Conservation (phyloP, 1,139 yeast genomes). For the Yamadazyma siamensis region DNA sequence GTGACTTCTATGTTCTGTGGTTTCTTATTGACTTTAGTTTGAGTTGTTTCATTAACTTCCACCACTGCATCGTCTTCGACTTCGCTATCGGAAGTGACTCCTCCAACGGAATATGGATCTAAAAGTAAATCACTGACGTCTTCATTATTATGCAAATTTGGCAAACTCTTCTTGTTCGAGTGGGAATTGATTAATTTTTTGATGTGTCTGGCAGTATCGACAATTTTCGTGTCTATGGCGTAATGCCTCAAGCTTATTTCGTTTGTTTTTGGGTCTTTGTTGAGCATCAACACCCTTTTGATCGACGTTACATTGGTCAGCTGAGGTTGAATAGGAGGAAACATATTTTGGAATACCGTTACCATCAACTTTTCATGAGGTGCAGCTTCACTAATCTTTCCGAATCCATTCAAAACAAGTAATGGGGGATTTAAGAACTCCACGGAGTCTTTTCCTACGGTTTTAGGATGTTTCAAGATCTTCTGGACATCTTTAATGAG, state of each 20-base stretch:
- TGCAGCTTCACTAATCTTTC: conserved; percentile 47
- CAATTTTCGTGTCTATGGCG: conserved; percentile 81
- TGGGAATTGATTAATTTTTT: conserved; percentile 72
- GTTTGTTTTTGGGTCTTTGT: conserved; percentile 67
- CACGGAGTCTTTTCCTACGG: conserved; percentile 56
- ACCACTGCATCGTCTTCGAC: conserved; percentile 91
- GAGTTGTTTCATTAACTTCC: conserved; percentile 50
- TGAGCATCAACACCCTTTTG: conserved; percentile 80
- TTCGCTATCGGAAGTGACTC: conserved; percentile 87
- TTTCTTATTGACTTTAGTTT: conserved; percentile 14
- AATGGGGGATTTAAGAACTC: conserved; percentile 81
- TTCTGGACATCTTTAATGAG: conserved; percentile 78
- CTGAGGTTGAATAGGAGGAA: conserved; percentile 90
- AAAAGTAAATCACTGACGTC: conserved; percentile 84
- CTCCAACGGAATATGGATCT: conserved; percentile 79
- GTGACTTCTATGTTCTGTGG: conserved; percentile 28
- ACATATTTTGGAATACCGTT: conserved; percentile 91
- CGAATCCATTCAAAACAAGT: conserved; percentile 85
- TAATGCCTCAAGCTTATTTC: conserved; percentile 85
- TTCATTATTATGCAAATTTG: conserved; percentile 62
- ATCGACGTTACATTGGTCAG: conserved; percentile 70
- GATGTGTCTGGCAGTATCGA: conserved; percentile 78
- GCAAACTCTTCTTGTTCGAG: conserved; percentile 62
- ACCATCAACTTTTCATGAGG: conserved; percentile 79
- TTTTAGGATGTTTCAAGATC: conserved; percentile 67